A percentile compares a stretch with the other conserved stretches of the same genome.
phyloP scores from a whole-genome alignment of 2,329 filamentous ascomycete genomes.

The Penicillium vulpinum region DNA sequence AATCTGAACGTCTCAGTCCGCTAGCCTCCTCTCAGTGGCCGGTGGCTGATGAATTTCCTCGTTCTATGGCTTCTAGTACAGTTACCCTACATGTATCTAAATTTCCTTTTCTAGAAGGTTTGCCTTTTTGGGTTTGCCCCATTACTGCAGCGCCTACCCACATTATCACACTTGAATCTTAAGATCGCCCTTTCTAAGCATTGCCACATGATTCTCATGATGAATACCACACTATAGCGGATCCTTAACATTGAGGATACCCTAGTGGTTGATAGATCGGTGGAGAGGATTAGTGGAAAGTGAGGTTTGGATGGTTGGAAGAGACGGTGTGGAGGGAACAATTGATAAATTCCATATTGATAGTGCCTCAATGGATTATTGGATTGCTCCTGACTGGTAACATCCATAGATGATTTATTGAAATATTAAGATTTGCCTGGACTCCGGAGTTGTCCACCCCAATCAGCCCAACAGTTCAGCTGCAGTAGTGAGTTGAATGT shows the following conservation, averaged over 20 bases:
- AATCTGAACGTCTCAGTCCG: constrained; percentile 24
- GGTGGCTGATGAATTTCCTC: constrained; percentile 21
- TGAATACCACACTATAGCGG: neutral
- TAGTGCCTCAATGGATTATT: constrained; percentile 14
- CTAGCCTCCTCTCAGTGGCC: constrained; percentile 28
- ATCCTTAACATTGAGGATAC: constrained; percentile 16
- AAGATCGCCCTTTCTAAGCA: neutral
- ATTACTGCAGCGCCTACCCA: neutral
- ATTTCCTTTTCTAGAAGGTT: neutral
- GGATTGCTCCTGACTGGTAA: constrained; percentile 11
- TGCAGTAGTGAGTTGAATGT: neutral
- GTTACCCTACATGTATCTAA: too few species aligned
- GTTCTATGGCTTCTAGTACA: too few species aligned
- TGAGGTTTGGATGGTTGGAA: constrained; percentile 21
- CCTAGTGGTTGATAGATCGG: constrained; percentile 17
- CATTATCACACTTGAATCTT: neutral
- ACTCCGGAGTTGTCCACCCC: neutral
- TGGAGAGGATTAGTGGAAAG: constrained; percentile 18
- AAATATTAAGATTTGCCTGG: neutral
- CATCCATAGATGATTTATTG: neutral
- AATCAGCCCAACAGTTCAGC: neutral
- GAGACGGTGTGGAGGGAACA: constrained; percentile 18
- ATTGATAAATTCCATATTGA: constrained; percentile 21
- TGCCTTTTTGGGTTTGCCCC: neutral
- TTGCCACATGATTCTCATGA: neutral